Base-by-base conservation (phyloP, 2,329 filamentous ascomycete species). In the Diaporthe velutina region DNA sequence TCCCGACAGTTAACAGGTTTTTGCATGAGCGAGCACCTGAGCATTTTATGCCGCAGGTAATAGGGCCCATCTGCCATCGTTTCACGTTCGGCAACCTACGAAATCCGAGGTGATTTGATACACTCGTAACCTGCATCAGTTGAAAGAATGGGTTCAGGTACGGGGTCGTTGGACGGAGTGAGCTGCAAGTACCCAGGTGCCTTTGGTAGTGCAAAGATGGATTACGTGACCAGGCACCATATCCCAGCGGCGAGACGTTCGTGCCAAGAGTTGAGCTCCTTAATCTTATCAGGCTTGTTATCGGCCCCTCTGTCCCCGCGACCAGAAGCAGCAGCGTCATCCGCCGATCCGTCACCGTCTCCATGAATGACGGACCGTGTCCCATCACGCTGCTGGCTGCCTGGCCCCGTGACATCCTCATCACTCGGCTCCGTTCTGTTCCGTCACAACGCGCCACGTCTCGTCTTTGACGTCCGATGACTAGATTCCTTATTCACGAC, bases 351-450 rank as follows among this genome's bases (percentile, higher is more conserved):
- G 54, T 57, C 58, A 64, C 38, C 38, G 38, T 61, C 38, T 25
- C 58, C 25, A 25, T 38, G n/a, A 57, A 57, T 57, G 54, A 33
- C 54, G 17, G 58, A 28, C 25, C n/a, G 38, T 45, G 30, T 6
- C 10, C 38, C 58, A 42, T 30, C 58, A 64, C 15, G 25, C 25
- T 19, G 58, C 40, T 45, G 1, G 58, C 38, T 64, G 58, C 58
- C 58, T 64, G 58, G 58, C 38, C 58, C 8, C n/a, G 58, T 64
- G 58, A 45, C 58, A 19, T 30, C 15, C 19, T 48, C 60, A 64
- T 33, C 40, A 64, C 25, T 48, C 10, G 38, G 15, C 58, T 30
- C 25, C 58, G 25, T 9, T 48, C 28, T 48, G 4, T 4, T 30
- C 28, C 25, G 1, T n/a, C 40, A 15, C 60, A 64, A n/a, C 40